Evolutionary conservation across 768 basidiomycete genomes (phyloP).

Genomic region (Leccinum subgranulosum): DNA sequence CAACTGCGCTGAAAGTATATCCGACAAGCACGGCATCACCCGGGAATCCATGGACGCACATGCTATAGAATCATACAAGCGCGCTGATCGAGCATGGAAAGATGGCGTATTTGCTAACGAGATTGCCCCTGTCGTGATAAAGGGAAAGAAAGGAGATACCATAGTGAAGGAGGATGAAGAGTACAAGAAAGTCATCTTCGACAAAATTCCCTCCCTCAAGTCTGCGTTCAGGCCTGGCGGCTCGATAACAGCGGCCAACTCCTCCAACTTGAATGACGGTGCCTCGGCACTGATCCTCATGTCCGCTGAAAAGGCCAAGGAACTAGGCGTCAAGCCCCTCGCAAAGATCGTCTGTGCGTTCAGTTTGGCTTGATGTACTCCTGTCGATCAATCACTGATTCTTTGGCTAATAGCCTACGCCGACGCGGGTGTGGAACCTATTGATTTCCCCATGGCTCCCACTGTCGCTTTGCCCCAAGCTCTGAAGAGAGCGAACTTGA

Average conservation of each 20-base stretch:
- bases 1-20: conserved; percentile 88
- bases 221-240: conserved; percentile 91
- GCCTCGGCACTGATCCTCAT: conserved; percentile 94
- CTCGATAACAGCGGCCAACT: conserved; percentile 94
- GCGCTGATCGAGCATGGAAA: conserved; percentile 89
- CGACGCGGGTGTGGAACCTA: conserved; percentile 93
- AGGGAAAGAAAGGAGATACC: conserved; percentile 91
- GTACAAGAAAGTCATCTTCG: conserved; percentile 93
- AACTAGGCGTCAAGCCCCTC: conserved; percentile 88
- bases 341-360: conserved; percentile 89
- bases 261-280: conserved; percentile 92
- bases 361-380: background rate
- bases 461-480: conserved; percentile 89
- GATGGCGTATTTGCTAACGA: conserved; percentile 82
- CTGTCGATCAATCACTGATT: conserved; percentile 2
- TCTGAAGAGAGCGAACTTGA: conserved; percentile 81
- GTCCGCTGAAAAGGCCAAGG: conserved; percentile 89
- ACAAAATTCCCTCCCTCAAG: conserved; percentile 85
- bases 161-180: conserved; percentile 95
- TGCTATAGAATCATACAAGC: conserved; percentile 93
- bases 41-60: conserved; percentile 88
- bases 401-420: conserved; percentile 68
- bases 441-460: conserved; percentile 96
- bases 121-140: conserved; percentile 86
- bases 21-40: conserved; percentile 76